A percentile compares a stretch with the other conserved stretches of the same genome.
Evolutionary conservation across 2,329 filamentous ascomycete species (phyloP).

Genomic region (Alternaria panax): DNA sequence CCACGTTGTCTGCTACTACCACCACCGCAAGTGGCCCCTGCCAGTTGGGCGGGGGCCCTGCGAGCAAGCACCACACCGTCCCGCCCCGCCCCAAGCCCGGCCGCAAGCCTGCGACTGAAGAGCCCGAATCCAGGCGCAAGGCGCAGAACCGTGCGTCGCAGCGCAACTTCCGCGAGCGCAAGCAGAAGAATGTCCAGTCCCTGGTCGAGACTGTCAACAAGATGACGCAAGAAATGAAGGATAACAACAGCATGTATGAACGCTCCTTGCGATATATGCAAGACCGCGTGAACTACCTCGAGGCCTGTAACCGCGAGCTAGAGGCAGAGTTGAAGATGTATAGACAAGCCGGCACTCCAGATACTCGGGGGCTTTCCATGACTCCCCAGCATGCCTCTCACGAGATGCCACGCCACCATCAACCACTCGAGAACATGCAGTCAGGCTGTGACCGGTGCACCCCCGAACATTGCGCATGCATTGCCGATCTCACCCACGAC

Average conservation of each 20-base stretch:
- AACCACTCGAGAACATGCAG: slow-evolving; percentile 16
- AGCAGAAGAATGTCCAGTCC: slow-evolving; percentile 75
- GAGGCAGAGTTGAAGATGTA: neutral
- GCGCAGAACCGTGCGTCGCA: slow-evolving; percentile 94
- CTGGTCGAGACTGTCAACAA: slow-evolving; percentile 55
- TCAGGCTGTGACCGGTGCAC: slow-evolving; percentile 40
- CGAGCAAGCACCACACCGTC: slow-evolving; percentile 48
- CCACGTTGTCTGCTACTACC: slow-evolving; percentile 40
- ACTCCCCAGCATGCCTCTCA: neutral
- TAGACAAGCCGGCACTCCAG: neutral
- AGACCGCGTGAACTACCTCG: neutral
- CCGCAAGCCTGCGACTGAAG: slow-evolving; percentile 91
- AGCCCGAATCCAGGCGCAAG: slow-evolving; percentile 90
- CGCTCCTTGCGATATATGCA: neutral
- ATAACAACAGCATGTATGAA: slow-evolving; percentile 1
- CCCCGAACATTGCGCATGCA: slow-evolving; percentile 42
- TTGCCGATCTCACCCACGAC: slow-evolving; percentile 39
- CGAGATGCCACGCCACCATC: neutral
- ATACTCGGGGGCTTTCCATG: neutral
- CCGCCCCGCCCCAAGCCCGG: slow-evolving; percentile 69
- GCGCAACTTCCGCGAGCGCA: slow-evolving; percentile 85
- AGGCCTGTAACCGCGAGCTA: neutral
- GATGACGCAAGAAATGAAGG: slow-evolving; percentile 19
- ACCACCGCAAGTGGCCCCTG: slow-evolving; percentile 33
- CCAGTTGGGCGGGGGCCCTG: slow-evolving; percentile 48